phyloP scores from a whole-genome alignment of 1,284 basidiomycete genomes.

The Coniophora puteana region DNA sequence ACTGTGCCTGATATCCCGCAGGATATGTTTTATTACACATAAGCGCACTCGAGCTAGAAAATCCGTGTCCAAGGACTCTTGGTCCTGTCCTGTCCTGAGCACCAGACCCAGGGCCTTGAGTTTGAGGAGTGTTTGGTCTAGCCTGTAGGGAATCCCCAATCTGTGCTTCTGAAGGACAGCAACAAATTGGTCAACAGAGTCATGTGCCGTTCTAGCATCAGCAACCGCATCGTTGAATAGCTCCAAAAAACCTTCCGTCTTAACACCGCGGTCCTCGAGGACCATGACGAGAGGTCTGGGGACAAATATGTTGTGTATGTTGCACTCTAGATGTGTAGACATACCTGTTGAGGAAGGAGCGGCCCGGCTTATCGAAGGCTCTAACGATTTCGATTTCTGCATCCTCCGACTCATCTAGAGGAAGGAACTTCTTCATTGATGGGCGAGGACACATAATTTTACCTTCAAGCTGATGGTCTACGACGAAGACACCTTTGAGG shows the following conservation, averaged over 20 bases:
- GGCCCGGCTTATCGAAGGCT: constrained; percentile 51
- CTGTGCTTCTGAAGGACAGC: constrained; percentile 40
- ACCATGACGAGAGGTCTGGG: constrained; percentile 59
- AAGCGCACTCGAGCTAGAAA: constrained; percentile 51
- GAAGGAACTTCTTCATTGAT: constrained; percentile 70
- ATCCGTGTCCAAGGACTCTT: constrained; percentile 38
- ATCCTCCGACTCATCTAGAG: constrained; percentile 37
- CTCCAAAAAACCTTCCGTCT: constrained; percentile 42
- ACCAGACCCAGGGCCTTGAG: constrained; percentile 43
- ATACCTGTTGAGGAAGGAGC: constrained; percentile 57
- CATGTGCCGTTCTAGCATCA: constrained; percentile 46
- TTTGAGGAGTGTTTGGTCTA: constrained; percentile 44
- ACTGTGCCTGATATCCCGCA: constrained; percentile 64
- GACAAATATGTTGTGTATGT: neutral
- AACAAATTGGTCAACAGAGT: constrained; percentile 42
- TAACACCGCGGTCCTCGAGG: constrained; percentile 56
- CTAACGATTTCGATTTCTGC: constrained; percentile 72
- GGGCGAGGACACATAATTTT: constrained; percentile 54
- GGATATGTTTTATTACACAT: constrained; percentile 52
- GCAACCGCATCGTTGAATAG: constrained; percentile 50
- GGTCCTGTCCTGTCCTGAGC: constrained; percentile 30
- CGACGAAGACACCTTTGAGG: constrained; percentile 66
- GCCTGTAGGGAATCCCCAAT: constrained; percentile 45
- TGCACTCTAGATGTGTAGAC: constrained; percentile 6
- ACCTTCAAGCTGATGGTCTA: constrained; percentile 47